Percentiles rank a stretch among this genome's conserved stretches.
These are phyloP conservation scores for Hordeum vulgare DNA, from an alignment of 176 grass and related monocot genomes.

Conservation along the genomic window DNA sequence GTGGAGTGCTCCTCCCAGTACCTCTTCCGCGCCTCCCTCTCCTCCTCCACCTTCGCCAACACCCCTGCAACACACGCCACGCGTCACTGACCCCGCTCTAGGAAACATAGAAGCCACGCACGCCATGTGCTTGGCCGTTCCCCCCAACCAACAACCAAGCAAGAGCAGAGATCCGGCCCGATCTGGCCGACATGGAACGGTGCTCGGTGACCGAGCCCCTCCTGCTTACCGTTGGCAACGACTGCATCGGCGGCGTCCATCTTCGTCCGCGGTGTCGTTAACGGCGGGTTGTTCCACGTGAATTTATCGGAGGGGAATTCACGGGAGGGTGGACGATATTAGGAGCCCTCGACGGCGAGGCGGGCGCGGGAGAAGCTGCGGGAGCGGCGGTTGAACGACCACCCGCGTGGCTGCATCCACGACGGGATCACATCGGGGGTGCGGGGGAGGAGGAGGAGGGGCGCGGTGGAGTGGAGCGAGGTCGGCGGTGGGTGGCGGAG, in stretches of 20 bases:
- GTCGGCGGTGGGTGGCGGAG: too few relatives aligned
- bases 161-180: constrained; percentile 24
- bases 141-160: background rate
- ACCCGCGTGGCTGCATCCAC: constrained; percentile 74
- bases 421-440: constrained; percentile 9
- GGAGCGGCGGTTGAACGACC: constrained; percentile 61
- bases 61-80: background rate
- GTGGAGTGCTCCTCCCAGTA: constrained; percentile 96
- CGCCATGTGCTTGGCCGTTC: constrained; percentile 16
- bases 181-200: background rate
- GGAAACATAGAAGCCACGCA: background rate
- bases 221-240: constrained; percentile 40
- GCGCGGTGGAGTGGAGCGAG: too few relatives aligned
- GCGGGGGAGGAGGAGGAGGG: background rate
- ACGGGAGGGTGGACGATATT: background rate
- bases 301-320: background rate
- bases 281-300: background rate
- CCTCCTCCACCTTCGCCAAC: constrained; percentile 41
- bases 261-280: background rate
- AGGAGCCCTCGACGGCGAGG: constrained; percentile 82
- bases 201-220: too few relatives aligned
- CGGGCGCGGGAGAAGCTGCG: constrained; percentile 92
- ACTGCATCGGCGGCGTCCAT: constrained; percentile 35
- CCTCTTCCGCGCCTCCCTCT: constrained; percentile 79
- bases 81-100: background rate